Evolutionary conservation across 495 filamentous ascomycete genomes (phyloP).

Genomic region (Cetradonia linearis): DNA sequence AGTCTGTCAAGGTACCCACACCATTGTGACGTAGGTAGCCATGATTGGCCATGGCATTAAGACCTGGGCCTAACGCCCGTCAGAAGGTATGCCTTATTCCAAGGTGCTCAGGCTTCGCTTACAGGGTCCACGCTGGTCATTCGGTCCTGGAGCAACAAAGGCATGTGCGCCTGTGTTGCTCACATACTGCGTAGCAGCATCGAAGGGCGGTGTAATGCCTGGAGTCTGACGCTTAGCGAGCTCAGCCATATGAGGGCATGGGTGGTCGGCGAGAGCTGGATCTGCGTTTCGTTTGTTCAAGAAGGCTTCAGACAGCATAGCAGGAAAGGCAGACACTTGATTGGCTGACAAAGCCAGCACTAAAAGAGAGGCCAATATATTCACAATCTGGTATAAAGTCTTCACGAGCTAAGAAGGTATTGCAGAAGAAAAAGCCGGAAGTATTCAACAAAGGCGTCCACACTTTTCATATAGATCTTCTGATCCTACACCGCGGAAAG

Average conservation of each 20-base stretch:
- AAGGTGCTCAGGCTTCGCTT: background rate
- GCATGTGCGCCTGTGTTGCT: constrained; percentile 23
- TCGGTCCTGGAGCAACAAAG: constrained; percentile 25
- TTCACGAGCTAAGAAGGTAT: background rate
- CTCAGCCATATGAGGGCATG: constrained; percentile 12
- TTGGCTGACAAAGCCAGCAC: constrained; percentile 8
- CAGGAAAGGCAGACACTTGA: constrained; percentile 11
- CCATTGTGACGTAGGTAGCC: constrained; percentile 46
- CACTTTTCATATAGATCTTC: background rate
- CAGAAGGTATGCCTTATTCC: background rate
- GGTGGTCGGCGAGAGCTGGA: constrained; percentile 3
- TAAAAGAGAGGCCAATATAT: constrained; percentile 2
- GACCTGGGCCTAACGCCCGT: constrained; percentile 34
- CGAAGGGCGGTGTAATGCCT: constrained; percentile 27
- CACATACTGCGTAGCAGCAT: constrained; percentile 28
- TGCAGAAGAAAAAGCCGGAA: background rate
- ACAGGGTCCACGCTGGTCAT: constrained; percentile 29
- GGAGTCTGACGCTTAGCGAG: constrained; percentile 22
- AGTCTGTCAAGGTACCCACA: constrained; percentile 24
- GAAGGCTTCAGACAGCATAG: constrained; percentile 9
- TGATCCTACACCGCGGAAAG: background rate
- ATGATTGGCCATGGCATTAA: constrained; percentile 50
- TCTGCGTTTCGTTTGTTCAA: constrained; percentile 11
- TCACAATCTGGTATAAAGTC: background rate
- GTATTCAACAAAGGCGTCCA: background rate